These are phyloP conservation scores for Citrus australasica DNA, from an alignment of 345 rosid species.

Conservation along the genomic window DNA sequence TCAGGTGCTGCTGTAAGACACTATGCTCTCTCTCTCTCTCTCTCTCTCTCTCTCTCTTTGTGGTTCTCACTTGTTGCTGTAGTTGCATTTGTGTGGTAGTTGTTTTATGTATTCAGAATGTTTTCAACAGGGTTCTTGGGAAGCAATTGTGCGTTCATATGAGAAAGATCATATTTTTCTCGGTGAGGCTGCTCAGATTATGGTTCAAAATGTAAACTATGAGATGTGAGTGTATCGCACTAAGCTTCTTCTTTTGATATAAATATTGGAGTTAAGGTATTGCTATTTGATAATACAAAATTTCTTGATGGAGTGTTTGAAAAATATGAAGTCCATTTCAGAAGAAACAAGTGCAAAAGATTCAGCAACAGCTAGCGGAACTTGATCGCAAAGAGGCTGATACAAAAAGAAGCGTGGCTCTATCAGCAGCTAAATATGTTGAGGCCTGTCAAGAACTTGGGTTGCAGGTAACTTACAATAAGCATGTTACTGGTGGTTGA, in stretches of 20 bases:
- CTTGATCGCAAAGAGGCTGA: constrained; percentile 95
- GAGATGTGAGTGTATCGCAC: constrained; percentile 64
- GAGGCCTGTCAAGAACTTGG: constrained; percentile 98
- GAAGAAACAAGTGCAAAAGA: constrained; percentile 93
- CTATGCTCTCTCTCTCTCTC: neutral
- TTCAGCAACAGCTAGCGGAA: constrained; percentile 84
- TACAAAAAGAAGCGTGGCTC: constrained; percentile 74
- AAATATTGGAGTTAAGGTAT: neutral
- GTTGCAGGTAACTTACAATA: constrained; percentile 59
- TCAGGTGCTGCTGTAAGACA: constrained; percentile 88
- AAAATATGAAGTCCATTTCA: constrained; percentile 66
- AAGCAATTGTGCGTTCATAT: constrained; percentile 67
- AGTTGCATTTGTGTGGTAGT: neutral
- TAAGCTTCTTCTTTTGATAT: constrained; percentile 4
- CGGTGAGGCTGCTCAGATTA: constrained; percentile 94
- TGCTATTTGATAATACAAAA: neutral
- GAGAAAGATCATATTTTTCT: constrained; percentile 88
- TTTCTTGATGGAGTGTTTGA: constrained; percentile 12
- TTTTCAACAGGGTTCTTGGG: constrained; percentile 76
- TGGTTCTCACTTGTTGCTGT: neutral
- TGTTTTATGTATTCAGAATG: neutral
- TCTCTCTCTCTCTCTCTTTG: neutral
- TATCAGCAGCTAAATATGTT: constrained; percentile 77
- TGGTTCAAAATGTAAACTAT: constrained; percentile 85
- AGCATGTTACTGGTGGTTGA: constrained; percentile 8